These are phyloP conservation scores for Periconia digitata DNA, from an alignment of 2,329 filamentous ascomycete species.

Conservation along the genomic window DNA sequence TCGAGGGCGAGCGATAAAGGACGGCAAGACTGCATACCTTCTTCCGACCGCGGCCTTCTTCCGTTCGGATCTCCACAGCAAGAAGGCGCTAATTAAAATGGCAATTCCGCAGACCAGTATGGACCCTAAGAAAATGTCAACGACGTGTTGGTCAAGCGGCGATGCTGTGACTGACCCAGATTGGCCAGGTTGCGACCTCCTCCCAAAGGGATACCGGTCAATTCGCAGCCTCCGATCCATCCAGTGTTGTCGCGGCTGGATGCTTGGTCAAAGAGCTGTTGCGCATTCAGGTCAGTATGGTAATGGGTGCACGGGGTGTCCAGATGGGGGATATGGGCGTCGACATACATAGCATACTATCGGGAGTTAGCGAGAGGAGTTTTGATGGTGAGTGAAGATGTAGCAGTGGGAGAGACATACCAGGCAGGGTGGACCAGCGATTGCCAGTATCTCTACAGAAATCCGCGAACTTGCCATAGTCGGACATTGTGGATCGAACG, in stretches of 20 bases:
- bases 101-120: conserved; percentile 81
- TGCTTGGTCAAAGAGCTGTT: conserved; percentile 64
- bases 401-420: conserved; percentile 30
- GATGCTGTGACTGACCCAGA: conserved; percentile 61
- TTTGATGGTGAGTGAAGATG: conserved; percentile 15
- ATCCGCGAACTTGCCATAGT: conserved; percentile 45
- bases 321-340: conserved; percentile 7
- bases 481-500: conserved; percentile 30
- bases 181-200: conserved; percentile 72
- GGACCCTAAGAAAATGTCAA: conserved; percentile 63
- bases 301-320: conserved; percentile 11
- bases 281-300: conserved; percentile 28
- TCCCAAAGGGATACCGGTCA: conserved; percentile 74
- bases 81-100: conserved; percentile 65
- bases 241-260: conserved; percentile 63
- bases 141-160: conserved; percentile 4
- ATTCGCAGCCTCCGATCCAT: conserved; percentile 66
- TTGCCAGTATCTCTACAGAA: conserved; percentile 55
- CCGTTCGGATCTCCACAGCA: conserved; percentile 79
- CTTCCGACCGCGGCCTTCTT: conserved; percentile 93
- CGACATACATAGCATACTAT: conserved; percentile 53
- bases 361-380: conserved; percentile 20
- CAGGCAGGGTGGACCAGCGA: conserved; percentile 42
- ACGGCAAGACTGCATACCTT: conserved; percentile 59
- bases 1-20: background rate